A percentile compares a stretch with the other conserved stretches of the same genome.
These are phyloP conservation scores for Boletus edulis DNA, from an alignment of 768 basidiomycete genomes.

Conservation along the genomic window DNA sequence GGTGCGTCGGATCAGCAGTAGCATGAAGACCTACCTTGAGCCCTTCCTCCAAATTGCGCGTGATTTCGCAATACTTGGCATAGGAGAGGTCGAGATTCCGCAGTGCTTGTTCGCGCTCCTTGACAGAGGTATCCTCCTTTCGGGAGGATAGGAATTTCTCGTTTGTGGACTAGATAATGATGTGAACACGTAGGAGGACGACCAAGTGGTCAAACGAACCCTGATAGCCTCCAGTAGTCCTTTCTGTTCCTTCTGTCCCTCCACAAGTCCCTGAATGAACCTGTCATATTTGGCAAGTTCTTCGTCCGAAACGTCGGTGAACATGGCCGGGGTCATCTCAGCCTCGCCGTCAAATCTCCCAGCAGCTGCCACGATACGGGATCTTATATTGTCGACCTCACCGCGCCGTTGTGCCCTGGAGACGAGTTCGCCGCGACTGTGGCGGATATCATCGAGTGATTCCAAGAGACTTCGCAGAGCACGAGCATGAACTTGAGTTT, in stretches of 20 bases:
- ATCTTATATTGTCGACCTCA: constrained; percentile 69
- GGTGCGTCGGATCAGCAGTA: background rate
- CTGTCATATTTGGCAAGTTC: constrained; percentile 81
- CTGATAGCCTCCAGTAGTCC: constrained; percentile 64
- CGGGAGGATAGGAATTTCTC: constrained; percentile 72
- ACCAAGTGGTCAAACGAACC: constrained; percentile 41
- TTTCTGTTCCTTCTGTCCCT: constrained; percentile 58
- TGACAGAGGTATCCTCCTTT: constrained; percentile 72
- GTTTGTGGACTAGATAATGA: constrained; percentile 53
- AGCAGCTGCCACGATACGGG: constrained; percentile 64
- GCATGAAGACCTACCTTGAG: constrained; percentile 52
- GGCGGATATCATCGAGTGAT: constrained; percentile 69
- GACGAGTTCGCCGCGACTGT: constrained; percentile 59
- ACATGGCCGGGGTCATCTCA: constrained; percentile 81
- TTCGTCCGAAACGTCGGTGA: constrained; percentile 78
- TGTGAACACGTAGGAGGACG: background rate
- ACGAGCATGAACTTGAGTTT: constrained; percentile 65
- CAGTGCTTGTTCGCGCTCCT: constrained; percentile 77
- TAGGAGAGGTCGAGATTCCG: constrained; percentile 83
- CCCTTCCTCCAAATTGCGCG: constrained; percentile 84
- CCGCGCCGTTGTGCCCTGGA: constrained; percentile 60
- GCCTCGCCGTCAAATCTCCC: constrained; percentile 61
- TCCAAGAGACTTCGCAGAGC: constrained; percentile 73
- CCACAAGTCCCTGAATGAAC: constrained; percentile 58
- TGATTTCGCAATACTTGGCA: constrained; percentile 85